Conservation (phyloP, 371 early-diverging fungal species). For the Apophysomyces ossiformis region DNA sequence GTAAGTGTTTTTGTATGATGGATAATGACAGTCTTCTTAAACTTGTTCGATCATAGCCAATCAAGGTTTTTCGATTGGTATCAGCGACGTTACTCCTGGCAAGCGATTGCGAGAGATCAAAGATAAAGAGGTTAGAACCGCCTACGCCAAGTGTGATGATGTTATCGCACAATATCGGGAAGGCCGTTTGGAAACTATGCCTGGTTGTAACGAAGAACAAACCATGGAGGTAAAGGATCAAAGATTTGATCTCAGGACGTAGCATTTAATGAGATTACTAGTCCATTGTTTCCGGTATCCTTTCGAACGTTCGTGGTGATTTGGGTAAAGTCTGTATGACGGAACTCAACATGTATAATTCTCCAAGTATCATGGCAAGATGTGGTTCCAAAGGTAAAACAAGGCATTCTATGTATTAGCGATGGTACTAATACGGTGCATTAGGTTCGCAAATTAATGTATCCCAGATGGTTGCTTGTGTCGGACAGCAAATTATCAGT, state of each 20-base stretch:
- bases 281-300: slow-evolving; percentile 85
- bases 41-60: slow-evolving; percentile 56
- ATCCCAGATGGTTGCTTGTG: slow-evolving; percentile 99
- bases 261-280: slow-evolving; percentile 9
- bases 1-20: slow-evolving; percentile 36
- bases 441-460: slow-evolving; percentile 96
- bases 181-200: slow-evolving; percentile 81
- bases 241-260: not conserved
- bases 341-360: slow-evolving; percentile 93
- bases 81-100: slow-evolving; percentile 98
- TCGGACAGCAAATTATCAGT: slow-evolving; percentile 99
- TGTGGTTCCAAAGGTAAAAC: slow-evolving; percentile 95
- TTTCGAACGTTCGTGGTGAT: slow-evolving; percentile 95
- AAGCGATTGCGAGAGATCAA: slow-evolving; percentile 76
- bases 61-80: slow-evolving; percentile 97
- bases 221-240: slow-evolving; percentile 75
- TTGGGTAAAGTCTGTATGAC: slow-evolving; percentile 95
- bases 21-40: not conserved
- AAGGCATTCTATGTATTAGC: not conserved
- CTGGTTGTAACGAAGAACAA: slow-evolving; percentile 90
- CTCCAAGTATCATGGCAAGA: slow-evolving; percentile 98
- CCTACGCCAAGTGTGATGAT: slow-evolving; percentile 87
- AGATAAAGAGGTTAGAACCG: slow-evolving; percentile 77
- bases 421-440: not conserved
- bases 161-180: slow-evolving; percentile 73